Percentiles rank a stretch among this genome's conserved stretches.
phyloP scores from a whole-genome alignment of 176 grass and related monocot species.

The Alloteropsis semialata region DNA sequence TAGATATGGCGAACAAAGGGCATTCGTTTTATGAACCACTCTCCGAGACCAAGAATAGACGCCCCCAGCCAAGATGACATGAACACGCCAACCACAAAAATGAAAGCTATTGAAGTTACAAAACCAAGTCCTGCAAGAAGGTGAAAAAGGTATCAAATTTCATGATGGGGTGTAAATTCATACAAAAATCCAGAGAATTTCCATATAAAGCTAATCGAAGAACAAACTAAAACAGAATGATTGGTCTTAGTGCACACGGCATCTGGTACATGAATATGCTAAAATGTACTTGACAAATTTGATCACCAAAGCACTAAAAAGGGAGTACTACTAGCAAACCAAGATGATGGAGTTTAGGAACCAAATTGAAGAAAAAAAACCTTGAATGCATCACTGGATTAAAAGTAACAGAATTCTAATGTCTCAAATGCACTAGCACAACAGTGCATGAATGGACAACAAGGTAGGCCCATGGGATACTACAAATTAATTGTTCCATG shows the following conservation, averaged over 20 bases:
- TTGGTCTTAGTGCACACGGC: background rate
- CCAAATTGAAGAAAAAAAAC: background rate
- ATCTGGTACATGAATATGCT: background rate
- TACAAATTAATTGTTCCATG: slow-evolving; percentile 12
- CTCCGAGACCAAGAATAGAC: slow-evolving; percentile 70
- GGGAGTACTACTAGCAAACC: background rate
- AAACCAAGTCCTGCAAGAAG: slow-evolving; percentile 70
- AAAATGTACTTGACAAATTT: background rate
- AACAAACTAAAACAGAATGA: background rate
- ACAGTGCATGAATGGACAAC: background rate
- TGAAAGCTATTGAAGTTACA: slow-evolving; percentile 75
- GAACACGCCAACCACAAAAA: slow-evolving; percentile 84
- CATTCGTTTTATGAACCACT: slow-evolving; percentile 88
- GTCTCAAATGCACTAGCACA: background rate
- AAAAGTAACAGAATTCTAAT: background rate
- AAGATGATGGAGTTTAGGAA: background rate
- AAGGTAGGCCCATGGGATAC: background rate
- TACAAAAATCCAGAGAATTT: background rate
- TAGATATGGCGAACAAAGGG: slow-evolving; percentile 85
- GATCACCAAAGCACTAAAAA: background rate
- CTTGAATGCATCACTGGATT: background rate
- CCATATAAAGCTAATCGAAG: background rate
- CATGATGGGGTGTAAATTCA: background rate
- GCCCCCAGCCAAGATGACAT: slow-evolving; percentile 85
- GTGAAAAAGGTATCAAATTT: slow-evolving; percentile 5